Evolutionary conservation across 169 alveolate species (phyloP).

Genomic region (Neospora caninum): DNA sequence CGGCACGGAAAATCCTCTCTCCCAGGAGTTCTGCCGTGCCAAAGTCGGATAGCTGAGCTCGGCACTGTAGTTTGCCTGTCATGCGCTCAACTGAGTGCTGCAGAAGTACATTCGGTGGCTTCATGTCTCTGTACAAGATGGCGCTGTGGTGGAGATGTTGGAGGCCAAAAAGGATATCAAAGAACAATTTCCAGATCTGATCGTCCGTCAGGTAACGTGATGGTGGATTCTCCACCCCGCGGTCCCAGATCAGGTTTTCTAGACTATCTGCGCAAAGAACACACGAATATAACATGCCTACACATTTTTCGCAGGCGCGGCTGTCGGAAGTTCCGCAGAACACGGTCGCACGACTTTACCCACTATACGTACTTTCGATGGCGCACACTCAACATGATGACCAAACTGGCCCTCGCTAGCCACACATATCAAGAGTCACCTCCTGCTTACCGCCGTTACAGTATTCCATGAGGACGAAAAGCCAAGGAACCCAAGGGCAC

Average conservation of each 20-base stretch:
- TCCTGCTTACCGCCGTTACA: conserved; percentile 81
- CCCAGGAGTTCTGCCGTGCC: conserved; percentile 81
- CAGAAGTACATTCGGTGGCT: conserved; percentile 72
- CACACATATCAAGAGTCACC: not conserved
- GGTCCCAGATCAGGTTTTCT: conserved; percentile 62
- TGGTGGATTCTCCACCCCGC: conserved; percentile 11
- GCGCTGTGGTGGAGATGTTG: conserved; percentile 79
- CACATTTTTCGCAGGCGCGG: not conserved
- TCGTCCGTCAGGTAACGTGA: conserved; percentile 27
- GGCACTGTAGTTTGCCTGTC: conserved; percentile 56
- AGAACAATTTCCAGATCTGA: conserved; percentile 71
- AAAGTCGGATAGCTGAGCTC: conserved; percentile 83
- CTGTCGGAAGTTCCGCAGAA: not conserved
- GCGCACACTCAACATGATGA: too few species aligned
- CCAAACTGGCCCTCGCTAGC: not conserved
- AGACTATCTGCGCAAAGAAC: conserved; percentile 34
- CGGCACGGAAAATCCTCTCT: conserved; percentile 22
- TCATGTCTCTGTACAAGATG: conserved; percentile 74
- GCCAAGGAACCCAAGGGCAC: conserved; percentile 86
- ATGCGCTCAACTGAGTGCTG: conserved; percentile 30
- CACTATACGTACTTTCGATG: too few species aligned
- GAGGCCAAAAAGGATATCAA: conserved; percentile 72
- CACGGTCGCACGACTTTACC: not conserved
- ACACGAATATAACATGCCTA: not conserved
- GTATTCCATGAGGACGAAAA: conserved; percentile 85